phyloP scores from a whole-genome alignment of 2,329 filamentous ascomycete genomes.

The Pezicula neosporulosa region DNA sequence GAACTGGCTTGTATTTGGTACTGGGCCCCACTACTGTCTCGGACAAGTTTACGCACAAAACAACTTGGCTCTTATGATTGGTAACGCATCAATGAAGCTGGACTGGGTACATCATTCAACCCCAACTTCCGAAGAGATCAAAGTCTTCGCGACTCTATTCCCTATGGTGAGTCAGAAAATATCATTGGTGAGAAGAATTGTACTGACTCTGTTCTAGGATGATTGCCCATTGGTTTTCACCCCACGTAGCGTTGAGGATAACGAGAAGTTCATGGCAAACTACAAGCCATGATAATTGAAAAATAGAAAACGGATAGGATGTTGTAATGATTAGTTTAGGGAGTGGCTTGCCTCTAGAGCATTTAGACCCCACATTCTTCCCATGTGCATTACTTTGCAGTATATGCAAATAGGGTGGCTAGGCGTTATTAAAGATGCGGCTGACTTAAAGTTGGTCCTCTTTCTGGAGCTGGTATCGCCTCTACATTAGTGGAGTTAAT shows the following conservation, averaged over 20 bases:
- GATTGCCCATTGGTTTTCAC: conserved; percentile 77
- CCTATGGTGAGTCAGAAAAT: conserved; percentile 66
- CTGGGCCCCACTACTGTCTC: conserved; percentile 93
- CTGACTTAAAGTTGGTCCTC: not conserved
- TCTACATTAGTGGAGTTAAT: too few relatives aligned
- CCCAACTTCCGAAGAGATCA: conserved; percentile 84
- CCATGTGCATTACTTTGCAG: not conserved
- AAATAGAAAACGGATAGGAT: not conserved
- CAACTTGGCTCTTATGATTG: conserved; percentile 85
- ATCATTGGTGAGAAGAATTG: conserved; percentile 8
- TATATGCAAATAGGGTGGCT: not conserved
- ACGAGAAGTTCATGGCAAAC: not conserved
- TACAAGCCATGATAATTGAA: not conserved
- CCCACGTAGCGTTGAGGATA: conserved; percentile 9
- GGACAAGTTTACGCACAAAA: conserved; percentile 89
- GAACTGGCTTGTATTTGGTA: conserved; percentile 96
- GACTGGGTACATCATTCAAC: conserved; percentile 91
- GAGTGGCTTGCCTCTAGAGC: not conserved
- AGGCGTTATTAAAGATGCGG: not conserved
- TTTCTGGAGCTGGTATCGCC: not conserved
- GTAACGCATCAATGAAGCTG: conserved; percentile 81
- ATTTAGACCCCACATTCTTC: not conserved
- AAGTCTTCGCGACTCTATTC: conserved; percentile 98
- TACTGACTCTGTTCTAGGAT: conserved; percentile 51
- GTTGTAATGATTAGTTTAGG: not conserved